Conservation (phyloP, 1,284 basidiomycete genomes). For the Meripilus lineatus region DNA sequence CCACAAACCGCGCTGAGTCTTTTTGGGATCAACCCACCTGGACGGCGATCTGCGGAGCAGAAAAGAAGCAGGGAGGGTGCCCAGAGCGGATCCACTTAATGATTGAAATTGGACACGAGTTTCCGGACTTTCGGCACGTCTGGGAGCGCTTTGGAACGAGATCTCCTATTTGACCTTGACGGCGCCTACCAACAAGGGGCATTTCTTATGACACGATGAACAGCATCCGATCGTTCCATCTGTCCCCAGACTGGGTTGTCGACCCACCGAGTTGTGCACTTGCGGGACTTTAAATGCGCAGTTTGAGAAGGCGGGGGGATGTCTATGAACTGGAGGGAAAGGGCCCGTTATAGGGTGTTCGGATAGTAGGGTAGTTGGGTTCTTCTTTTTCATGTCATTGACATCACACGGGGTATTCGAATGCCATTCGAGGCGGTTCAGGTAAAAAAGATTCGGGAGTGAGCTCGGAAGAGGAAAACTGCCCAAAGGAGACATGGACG, state of each 20-base stretch:
- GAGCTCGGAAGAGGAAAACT: background rate
- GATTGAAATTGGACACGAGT: conserved; percentile 4
- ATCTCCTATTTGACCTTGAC: background rate
- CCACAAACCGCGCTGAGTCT: no score
- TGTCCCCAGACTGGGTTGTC: no score
- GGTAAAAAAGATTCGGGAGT: background rate
- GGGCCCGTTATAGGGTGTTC: no score
- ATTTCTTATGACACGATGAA: background rate
- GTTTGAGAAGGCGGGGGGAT: no score
- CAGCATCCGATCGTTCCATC: background rate
- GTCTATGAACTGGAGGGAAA: no score
- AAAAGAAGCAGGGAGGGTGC: background rate
- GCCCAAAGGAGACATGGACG: background rate
- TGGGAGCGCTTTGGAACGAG: background rate
- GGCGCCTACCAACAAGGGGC: background rate
- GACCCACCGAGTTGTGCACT: no score
- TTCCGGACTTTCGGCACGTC: conserved; percentile 3
- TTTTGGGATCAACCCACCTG: no score
- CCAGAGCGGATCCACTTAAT: background rate
- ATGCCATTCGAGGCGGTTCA: no score
- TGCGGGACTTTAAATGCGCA: no score
- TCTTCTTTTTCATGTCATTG: no score
- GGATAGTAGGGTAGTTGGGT: no score
- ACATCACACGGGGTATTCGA: no score
- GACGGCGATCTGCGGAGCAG: conserved; percentile 7